A percentile compares a stretch with the other conserved stretches of the same genome.
These are phyloP conservation scores for Eucalyptus sideroxylon DNA, from an alignment of 345 rosid species.

Conservation along the genomic window DNA sequence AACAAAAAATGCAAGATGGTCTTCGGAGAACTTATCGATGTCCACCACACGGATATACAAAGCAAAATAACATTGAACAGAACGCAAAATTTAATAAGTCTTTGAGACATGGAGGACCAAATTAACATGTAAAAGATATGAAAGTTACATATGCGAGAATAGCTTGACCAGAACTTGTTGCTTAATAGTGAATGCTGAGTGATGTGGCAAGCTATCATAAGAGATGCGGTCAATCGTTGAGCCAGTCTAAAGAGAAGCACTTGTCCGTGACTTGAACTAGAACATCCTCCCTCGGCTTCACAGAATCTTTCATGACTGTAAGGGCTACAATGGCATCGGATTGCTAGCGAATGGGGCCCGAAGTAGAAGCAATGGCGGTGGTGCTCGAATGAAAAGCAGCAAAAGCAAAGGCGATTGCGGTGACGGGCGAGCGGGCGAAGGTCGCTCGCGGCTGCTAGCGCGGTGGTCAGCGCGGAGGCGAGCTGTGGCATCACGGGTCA, in stretches of 20 bases:
- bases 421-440: no score
- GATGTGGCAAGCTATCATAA: not conserved
- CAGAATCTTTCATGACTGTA: constrained; percentile 11
- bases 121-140: not conserved
- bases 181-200: not conserved
- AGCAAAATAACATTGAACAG: not conserved
- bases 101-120: not conserved
- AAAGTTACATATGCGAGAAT: not conserved
- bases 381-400: no score
- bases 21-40: not conserved
- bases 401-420: no score
- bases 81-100: not conserved
- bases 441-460: no score
- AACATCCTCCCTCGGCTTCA: constrained; percentile 21
- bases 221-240: constrained; percentile 22
- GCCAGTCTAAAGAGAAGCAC: constrained; percentile 58
- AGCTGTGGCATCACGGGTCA: no score
- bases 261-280: constrained; percentile 42
- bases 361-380: no score
- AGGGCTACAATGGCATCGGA: no score
- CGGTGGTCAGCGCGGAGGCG: no score
- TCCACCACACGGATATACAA: no score
- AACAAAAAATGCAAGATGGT: not conserved
- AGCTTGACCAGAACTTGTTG: not conserved
- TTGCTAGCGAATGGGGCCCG: no score